A percentile compares a stretch with the other conserved stretches of the same genome.
phyloP scores from a whole-genome alignment of 352 stramenopile genomes.

The Pelagophyceae sp. region DNA sequence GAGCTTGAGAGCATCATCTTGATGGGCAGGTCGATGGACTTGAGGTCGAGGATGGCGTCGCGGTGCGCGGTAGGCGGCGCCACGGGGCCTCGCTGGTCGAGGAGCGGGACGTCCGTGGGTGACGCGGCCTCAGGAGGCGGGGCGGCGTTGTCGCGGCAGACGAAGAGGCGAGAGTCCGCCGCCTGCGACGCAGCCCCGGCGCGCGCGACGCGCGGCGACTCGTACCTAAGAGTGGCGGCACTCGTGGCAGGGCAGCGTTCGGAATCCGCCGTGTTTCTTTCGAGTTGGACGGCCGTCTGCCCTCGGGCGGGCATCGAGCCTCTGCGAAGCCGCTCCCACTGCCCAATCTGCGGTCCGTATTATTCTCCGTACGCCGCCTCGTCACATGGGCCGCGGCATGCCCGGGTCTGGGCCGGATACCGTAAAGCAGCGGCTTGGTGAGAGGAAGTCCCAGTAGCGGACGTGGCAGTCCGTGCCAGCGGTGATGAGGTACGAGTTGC shows the following conservation, averaged over 20 bases:
- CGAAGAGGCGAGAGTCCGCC: slow-evolving; percentile 38
- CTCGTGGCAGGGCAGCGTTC: too few species aligned
- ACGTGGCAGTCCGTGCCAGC: slow-evolving; percentile 85
- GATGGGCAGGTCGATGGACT: slow-evolving; percentile 77
- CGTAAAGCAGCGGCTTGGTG: slow-evolving; percentile 81
- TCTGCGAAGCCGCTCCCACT: too few species aligned
- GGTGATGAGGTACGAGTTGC: slow-evolving; percentile 67
- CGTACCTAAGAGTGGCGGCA: too few species aligned
- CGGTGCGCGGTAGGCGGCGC: slow-evolving; percentile 71
- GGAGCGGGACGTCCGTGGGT: slow-evolving; percentile 58
- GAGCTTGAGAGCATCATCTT: slow-evolving; percentile 80
- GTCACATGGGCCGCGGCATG: slow-evolving; percentile 39
- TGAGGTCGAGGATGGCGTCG: slow-evolving; percentile 89
- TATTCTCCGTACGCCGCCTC: too few species aligned
- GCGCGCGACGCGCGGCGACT: slow-evolving; percentile 46
- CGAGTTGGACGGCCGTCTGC: too few species aligned
- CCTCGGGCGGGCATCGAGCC: too few species aligned
- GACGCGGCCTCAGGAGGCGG: slow-evolving; percentile 41
- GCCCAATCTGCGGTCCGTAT: too few species aligned
- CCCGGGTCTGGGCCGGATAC: slow-evolving; percentile 66
- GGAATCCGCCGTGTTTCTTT: too few species aligned
- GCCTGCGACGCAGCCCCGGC: too few species aligned
- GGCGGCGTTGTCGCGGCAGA: slow-evolving; percentile 43
- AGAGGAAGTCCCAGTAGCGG: slow-evolving; percentile 90
- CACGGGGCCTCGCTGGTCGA: slow-evolving; percentile 70